Evolutionary conservation across 1,284 basidiomycete species (phyloP).

Genomic region (Termitomyces sp.): DNA sequence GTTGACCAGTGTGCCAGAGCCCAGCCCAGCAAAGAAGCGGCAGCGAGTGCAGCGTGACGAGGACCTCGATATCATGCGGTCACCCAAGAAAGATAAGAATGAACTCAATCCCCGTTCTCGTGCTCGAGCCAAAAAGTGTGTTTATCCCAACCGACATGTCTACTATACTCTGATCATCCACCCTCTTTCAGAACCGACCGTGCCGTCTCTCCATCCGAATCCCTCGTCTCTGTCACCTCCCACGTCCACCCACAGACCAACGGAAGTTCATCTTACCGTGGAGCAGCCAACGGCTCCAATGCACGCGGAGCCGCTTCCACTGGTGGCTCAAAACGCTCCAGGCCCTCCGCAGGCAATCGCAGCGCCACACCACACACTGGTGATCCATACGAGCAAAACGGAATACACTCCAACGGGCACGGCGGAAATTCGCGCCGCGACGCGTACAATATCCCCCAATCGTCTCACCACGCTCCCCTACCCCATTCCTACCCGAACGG

Average conservation of each 20-base stretch:
- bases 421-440: constrained; percentile 17
- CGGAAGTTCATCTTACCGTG: constrained; percentile 27
- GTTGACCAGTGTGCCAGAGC: constrained; percentile 41
- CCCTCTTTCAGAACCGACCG: constrained; percentile 48
- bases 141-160: constrained; percentile 16
- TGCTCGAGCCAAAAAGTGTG: constrained; percentile 56
- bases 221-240: constrained; percentile 62
- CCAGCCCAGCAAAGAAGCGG: constrained; percentile 63
- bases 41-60: constrained; percentile 57
- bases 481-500: constrained; percentile 25
- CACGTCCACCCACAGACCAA: constrained; percentile 37
- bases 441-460: constrained; percentile 21
- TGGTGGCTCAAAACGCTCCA: constrained; percentile 19
- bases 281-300: constrained; percentile 28
- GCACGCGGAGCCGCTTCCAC: constrained; percentile 21
- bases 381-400: constrained; percentile 22
- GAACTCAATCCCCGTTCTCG: constrained; percentile 42
- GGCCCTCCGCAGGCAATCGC: constrained; percentile 24
- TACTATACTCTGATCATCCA: constrained; percentile 6
- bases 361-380: constrained; percentile 24
- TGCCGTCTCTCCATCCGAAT: constrained; percentile 65
- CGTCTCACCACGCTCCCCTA: constrained; percentile 27
- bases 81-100: constrained; percentile 39
- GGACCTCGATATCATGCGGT: constrained; percentile 48
- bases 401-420: constrained; percentile 13